phyloP scores from a whole-genome alignment of 2,329 filamentous ascomycete genomes.

The Penicillium glabrum region DNA sequence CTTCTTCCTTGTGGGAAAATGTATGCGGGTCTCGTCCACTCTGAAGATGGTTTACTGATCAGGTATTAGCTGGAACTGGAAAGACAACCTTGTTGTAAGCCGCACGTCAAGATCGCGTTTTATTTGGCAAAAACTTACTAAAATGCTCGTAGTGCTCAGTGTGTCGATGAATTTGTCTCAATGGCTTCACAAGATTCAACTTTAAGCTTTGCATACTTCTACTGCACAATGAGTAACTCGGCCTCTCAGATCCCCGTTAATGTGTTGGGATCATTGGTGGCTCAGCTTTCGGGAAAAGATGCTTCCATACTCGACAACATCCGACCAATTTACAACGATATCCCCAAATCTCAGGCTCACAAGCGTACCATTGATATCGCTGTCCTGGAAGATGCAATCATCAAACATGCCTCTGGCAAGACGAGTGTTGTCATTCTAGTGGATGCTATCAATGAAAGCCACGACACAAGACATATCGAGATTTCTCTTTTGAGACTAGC shows the following conservation, averaged over 20 bases:
- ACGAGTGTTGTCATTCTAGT: slow-evolving; percentile 11
- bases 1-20: slow-evolving; percentile 20
- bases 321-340: slow-evolving; percentile 9
- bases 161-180: slow-evolving; percentile 11
- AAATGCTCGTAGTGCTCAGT: slow-evolving; percentile 9
- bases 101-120: too few species aligned
- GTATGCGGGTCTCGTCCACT: slow-evolving; percentile 5
- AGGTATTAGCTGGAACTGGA: slow-evolving; percentile 16
- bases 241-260: slow-evolving; percentile 15
- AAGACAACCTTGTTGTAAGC: slow-evolving; percentile 23
- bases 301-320: slow-evolving; percentile 14
- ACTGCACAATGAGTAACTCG: slow-evolving; percentile 17
- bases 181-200: slow-evolving; percentile 5
- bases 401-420: slow-evolving; percentile 5
- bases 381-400: slow-evolving; percentile 17
- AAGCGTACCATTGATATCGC: slow-evolving; percentile 11
- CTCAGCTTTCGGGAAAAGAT: slow-evolving; percentile 11
- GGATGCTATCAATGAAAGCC: slow-evolving; percentile 22
- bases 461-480: slow-evolving; percentile 11
- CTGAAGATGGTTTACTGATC: background rate
- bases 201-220: slow-evolving; percentile 17
- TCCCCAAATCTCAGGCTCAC: slow-evolving; percentile 12
- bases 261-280: slow-evolving; percentile 18
- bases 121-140: background rate
- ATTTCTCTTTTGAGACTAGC: slow-evolving; percentile 12